Base-by-base conservation (phyloP, 1,139 yeast genomes). In the Lodderomyces theae region DNA sequence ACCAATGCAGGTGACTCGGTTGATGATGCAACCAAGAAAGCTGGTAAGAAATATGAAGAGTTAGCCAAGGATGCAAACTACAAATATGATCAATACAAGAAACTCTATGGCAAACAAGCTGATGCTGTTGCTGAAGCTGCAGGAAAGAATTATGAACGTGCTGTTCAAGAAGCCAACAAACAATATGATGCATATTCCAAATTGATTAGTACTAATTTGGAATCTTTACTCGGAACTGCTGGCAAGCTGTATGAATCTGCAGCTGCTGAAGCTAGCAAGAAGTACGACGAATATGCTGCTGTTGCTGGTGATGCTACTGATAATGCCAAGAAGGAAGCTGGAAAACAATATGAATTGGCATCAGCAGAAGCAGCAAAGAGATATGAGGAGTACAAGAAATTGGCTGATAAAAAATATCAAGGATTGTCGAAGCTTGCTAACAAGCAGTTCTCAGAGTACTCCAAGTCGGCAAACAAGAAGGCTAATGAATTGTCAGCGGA, bases 71-170 rank as follows among this genome's bases (percentile, higher is more conserved):
- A 32, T n/a, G 47, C 37, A 11, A 35, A 32, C 16, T 21, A 37
- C 22, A 30, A 36, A 21, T 43, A 41, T 17, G 42, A 41, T 3
- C 36, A 39, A n/a, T 48, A 40, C 29, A 38, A 33, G 33, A 39
- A 45, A 13, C 32, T 35, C 24, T 42, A 34, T 31, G 35, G 28
- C 9, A 35, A 37, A 17, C 18, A 35, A 23, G 41, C 44, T 16
- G 42, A 40, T 5, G 43, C 39, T 17, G 49, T 42, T 19, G 40
- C 45, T 10, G 35, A 40, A 15, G 43, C 45, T 30, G 44, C 45
- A 4, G 39, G 41, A 13, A 41, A 35, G 6, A 40, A 42, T 31
- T 49, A 40, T 15, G 46, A 48, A 19, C 38, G 45, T 18, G 51
- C 51, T 9, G 35, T 38, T 15, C 35, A 34, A 17, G 35, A 45